Base-by-base conservation (phyloP, 2,329 filamentous ascomycete genomes). In the Aspergillus sp. region DNA sequence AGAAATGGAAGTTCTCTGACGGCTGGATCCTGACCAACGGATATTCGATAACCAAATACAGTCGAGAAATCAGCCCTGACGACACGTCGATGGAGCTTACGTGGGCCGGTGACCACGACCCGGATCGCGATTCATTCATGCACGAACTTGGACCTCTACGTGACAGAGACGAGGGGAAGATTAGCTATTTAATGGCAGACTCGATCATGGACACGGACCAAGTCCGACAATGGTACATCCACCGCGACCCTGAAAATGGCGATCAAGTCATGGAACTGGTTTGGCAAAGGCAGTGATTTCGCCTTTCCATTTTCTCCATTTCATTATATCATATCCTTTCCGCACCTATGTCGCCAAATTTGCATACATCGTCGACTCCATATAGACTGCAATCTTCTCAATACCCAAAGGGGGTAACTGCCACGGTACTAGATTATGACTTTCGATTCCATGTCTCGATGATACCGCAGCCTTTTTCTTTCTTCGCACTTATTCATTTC, bases 21-120 rank as follows among this genome's bases (percentile, higher is more conserved):
- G 73, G 74, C 32, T 71, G 75, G 78, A 44, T 86, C n/a, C 71
- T 87, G 11, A 78, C 81, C 26, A 87, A 87, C 66, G 85, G 85
- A 0, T 87, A 81, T 64, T 85, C 82, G 18, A 77, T 87, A 47
- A 76, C 79, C 30, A 71, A 76, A 45, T 86, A 86, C 39, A 66
- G 80, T 5, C 70, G 74, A 5, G 63, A 66, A 3, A 56, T 81
- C 1, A 78, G 81, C 22, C 66, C 82, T 12, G 69, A 75, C 34
- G 76, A 76, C 44, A 77, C 81, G 62, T 64, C 64, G 44, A 74
- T 75, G 71, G 84, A 87, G 68, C 76, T 76, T 48, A 86, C 84
- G 0, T 86, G 81, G 80, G 70, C 72, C 3, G 74, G 78, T 22
- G 70, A 76, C 18, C 79, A 78, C 18, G 70, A 70, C 15, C 78